A percentile compares a stretch with the other conserved stretches of the same genome.
phyloP scores from a whole-genome alignment of 2,329 filamentous ascomycete genomes.

The Aspergillus sp. region DNA sequence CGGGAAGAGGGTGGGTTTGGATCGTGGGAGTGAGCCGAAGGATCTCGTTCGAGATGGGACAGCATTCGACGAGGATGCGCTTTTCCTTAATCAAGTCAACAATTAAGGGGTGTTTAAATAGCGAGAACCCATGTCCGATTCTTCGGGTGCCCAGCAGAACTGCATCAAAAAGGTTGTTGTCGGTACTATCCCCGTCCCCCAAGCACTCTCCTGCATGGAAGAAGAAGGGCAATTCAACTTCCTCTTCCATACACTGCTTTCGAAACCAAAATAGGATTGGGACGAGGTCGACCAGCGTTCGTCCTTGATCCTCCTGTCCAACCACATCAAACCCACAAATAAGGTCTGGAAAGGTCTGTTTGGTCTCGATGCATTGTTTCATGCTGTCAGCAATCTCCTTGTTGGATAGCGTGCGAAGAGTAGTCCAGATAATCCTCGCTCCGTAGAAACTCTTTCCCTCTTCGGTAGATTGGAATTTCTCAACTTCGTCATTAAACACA shows the following conservation, averaged over 20 bases:
- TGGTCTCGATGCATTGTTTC: constrained; percentile 79
- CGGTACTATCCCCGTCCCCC: constrained; percentile 67
- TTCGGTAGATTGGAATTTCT: constrained; percentile 63
- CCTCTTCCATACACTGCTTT: constrained; percentile 70
- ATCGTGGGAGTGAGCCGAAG: constrained; percentile 71
- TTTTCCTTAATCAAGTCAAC: constrained; percentile 84
- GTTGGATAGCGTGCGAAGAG: constrained; percentile 57
- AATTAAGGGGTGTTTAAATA: constrained; percentile 86
- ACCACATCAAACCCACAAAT: constrained; percentile 86
- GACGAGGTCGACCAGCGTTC: constrained; percentile 67
- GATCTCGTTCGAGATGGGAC: constrained; percentile 85
- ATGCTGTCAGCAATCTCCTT: constrained; percentile 68
- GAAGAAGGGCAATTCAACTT: constrained; percentile 83
- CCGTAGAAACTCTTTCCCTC: constrained; percentile 78
- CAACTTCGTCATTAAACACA: constrained; percentile 70
- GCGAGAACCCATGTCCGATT: constrained; percentile 81
- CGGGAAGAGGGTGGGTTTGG: constrained; percentile 71
- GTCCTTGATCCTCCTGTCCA: constrained; percentile 75
- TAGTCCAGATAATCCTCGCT: constrained; percentile 76
- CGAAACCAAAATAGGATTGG: constrained; percentile 92
- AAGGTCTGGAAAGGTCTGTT: constrained; percentile 68
- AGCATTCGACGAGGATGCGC: constrained; percentile 80
- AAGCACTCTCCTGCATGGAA: constrained; percentile 90
- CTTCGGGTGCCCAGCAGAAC: constrained; percentile 78
- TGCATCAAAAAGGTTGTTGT: constrained; percentile 83